A percentile compares a stretch with the other conserved stretches of the same genome.
These are phyloP conservation scores for Eucalyptus camaldulensis DNA, from an alignment of 345 rosid genomes.

Conservation along the genomic window DNA sequence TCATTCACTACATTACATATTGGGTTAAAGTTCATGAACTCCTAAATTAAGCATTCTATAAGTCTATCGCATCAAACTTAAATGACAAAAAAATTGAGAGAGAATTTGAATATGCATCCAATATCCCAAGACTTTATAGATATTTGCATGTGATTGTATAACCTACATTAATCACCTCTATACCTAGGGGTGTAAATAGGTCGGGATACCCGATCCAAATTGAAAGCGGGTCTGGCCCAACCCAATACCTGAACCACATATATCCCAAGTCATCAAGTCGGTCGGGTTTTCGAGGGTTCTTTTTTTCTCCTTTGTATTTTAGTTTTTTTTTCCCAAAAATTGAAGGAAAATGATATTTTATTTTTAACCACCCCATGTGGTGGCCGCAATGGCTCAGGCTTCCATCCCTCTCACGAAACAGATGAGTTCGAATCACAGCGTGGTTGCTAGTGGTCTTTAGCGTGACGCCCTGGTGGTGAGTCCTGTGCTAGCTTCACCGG, in stretches of 20 bases:
- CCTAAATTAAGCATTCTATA: not conserved
- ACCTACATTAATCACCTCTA: not conserved
- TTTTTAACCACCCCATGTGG: too few species aligned
- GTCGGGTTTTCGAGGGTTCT: fast-evolving
- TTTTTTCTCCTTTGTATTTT: not conserved
- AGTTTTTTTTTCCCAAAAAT: too few species aligned
- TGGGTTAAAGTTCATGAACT: fast-evolving
- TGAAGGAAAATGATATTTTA: not conserved
- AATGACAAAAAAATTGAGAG: not conserved
- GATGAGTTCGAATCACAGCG: too few species aligned
- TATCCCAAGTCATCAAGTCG: fast-evolving
- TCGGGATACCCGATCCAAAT: not conserved
- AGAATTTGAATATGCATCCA: not conserved
- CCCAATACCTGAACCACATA: fast-evolving
- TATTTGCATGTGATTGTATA: not conserved
- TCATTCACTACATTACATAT: fast-evolving
- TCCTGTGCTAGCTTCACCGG: too few species aligned
- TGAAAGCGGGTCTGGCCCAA: fast-evolving
- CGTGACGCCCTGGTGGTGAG: too few species aligned
- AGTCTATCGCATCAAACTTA: not conserved
- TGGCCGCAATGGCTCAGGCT: too few species aligned
- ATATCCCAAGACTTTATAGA: not conserved
- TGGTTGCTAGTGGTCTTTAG: too few species aligned
- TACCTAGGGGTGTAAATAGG: not conserved
- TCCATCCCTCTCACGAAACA: too few species aligned